phyloP scores from a whole-genome alignment of 1,284 basidiomycete species.

The Ustilago curta region DNA sequence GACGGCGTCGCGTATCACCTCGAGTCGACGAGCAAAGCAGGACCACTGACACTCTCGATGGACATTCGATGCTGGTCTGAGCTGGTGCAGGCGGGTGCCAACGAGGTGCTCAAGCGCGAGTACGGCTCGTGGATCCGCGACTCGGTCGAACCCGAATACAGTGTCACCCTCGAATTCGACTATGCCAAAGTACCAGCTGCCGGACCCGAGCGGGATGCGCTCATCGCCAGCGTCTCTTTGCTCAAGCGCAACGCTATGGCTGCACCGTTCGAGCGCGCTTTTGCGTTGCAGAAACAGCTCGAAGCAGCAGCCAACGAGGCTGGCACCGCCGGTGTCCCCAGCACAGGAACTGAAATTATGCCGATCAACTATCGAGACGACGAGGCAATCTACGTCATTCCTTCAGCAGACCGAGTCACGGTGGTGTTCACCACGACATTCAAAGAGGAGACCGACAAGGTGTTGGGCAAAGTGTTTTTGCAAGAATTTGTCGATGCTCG shows the following conservation, averaged over 20 bases:
- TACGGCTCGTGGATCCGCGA: constrained; percentile 80
- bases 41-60: constrained; percentile 87
- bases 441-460: constrained; percentile 95
- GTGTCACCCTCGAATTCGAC: constrained; percentile 88
- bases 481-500: constrained; percentile 99
- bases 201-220: constrained; percentile 72
- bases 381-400: constrained; percentile 95
- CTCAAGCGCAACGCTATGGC: constrained; percentile 94
- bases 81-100: constrained; percentile 86
- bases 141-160: constrained; percentile 83
- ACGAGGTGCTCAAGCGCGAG: constrained; percentile 83
- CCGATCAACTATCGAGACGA: constrained; percentile 89
- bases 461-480: constrained; percentile 96
- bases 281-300: constrained; percentile 85
- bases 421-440: constrained; percentile 98
- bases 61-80: constrained; percentile 94
- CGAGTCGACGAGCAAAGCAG: constrained; percentile 78
- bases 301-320: constrained; percentile 73
- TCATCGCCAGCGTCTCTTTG: constrained; percentile 85
- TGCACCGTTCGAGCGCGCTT: constrained; percentile 92
- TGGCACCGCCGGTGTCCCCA: constrained; percentile 70
- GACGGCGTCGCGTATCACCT: constrained; percentile 96
- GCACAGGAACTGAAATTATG: constrained; percentile 80
- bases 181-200: constrained; percentile 83
- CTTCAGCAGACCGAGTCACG: constrained; percentile 92